Percentiles rank a stretch among this genome's conserved stretches.
Evolutionary conservation across 2,329 filamentous ascomycete species (phyloP).

Genomic region (Xylariaceae sp.): DNA sequence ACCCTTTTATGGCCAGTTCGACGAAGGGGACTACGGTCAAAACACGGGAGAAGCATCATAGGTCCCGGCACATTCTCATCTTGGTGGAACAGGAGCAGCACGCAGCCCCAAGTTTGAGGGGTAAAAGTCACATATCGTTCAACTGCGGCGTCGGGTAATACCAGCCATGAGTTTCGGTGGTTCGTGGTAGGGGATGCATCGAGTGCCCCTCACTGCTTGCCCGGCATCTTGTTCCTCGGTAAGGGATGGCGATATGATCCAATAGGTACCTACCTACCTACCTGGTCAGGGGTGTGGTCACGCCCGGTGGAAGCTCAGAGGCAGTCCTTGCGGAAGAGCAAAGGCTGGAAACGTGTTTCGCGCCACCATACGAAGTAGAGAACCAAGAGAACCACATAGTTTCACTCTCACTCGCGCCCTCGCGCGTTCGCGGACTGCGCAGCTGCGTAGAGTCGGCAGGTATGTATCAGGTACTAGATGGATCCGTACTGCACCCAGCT

Average conservation of each 20-base stretch:
- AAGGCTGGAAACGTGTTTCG: background rate
- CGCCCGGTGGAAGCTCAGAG: no score
- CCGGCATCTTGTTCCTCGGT: background rate
- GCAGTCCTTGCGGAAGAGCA: no score
- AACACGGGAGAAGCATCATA: background rate
- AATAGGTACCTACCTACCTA: no score
- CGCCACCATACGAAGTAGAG: background rate
- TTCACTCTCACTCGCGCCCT: background rate
- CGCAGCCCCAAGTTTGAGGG: conserved; percentile 19
- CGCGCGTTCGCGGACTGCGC: background rate
- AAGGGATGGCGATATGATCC: no score
- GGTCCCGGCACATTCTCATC: conserved; percentile 3
- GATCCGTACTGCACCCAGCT: no score
- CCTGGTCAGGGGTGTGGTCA: conserved; percentile 5
- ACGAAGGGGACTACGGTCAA: conserved; percentile 5
- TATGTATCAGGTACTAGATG: no score
- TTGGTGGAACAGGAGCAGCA: conserved; percentile 11
- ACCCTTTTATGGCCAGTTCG: background rate
- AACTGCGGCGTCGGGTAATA: conserved; percentile 18
- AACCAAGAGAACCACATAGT: background rate
- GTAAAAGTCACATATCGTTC: conserved; percentile 13
- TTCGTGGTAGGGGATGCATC: background rate
- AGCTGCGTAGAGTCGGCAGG: no score
- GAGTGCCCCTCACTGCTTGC: conserved; percentile 9
- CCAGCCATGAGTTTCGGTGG: conserved; percentile 12